These are phyloP conservation scores for Capronia epimyces DNA, from an alignment of 2,329 filamentous ascomycete genomes.

Conservation along the genomic window DNA sequence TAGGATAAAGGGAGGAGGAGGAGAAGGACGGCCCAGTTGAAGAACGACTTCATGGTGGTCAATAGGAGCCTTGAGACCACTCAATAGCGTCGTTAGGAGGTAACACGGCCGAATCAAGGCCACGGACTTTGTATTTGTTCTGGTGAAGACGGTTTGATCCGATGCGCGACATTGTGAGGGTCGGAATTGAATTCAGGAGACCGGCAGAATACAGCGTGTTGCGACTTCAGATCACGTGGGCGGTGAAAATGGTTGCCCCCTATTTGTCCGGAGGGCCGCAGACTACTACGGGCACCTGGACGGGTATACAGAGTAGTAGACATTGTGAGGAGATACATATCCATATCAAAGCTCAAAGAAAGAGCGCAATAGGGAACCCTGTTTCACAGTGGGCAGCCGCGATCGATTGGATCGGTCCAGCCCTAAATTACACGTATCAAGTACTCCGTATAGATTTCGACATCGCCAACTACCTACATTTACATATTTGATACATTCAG, in stretches of 20 bases:
- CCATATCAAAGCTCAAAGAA: too few relatives aligned
- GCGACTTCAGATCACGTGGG: conserved; percentile 18
- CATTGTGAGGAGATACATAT: too few relatives aligned
- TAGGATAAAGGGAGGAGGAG: conserved; percentile 38
- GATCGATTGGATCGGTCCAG: too few relatives aligned
- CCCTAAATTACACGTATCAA: too few relatives aligned
- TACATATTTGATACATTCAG: neutral
- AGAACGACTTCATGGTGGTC: conserved; percentile 21
- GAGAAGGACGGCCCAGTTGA: conserved; percentile 30
- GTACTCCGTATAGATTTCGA: neutral
- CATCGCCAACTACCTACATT: neutral
- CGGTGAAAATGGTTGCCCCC: conserved; percentile 3
- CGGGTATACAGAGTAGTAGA: too few relatives aligned
- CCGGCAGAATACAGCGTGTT: conserved; percentile 14
- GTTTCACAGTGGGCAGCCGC: too few relatives aligned
- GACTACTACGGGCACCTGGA: too few relatives aligned
- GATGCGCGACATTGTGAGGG: neutral
- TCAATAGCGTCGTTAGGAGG: neutral
- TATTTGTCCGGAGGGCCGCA: too few relatives aligned
- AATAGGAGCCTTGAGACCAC: conserved; percentile 16
- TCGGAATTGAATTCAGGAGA: conserved; percentile 13
- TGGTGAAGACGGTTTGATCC: neutral
- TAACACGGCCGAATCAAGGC: conserved; percentile 5
- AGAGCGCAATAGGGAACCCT: too few relatives aligned
- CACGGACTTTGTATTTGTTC: neutral